Percentiles rank a stretch among this genome's conserved stretches.
phyloP scores from a whole-genome alignment of 2,329 filamentous ascomycete genomes.

The Paecilomyces fulvus region DNA sequence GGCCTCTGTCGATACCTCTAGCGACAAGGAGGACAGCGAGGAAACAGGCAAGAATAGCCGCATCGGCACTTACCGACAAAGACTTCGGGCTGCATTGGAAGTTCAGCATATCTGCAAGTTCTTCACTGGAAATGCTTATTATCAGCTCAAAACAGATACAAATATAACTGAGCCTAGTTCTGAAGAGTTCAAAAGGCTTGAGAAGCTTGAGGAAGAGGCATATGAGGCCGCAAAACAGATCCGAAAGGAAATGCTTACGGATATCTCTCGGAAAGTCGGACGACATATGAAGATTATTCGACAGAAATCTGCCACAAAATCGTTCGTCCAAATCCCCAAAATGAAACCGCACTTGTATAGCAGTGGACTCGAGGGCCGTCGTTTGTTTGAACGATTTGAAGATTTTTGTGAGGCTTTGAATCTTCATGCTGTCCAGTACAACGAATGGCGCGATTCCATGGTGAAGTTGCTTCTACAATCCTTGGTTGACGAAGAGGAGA shows the following conservation, averaged over 20 bases:
- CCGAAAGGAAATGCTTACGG: conserved; percentile 66
- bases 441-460: conserved; percentile 66
- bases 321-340: conserved; percentile 56
- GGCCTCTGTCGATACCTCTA: conserved; percentile 8
- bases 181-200: conserved; percentile 56
- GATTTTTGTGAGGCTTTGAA: conserved; percentile 59
- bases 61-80: conserved; percentile 52
- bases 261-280: conserved; percentile 51
- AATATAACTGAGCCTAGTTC: conserved; percentile 58
- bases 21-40: conserved; percentile 29
- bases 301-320: conserved; percentile 43
- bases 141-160: conserved; percentile 68
- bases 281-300: conserved; percentile 56
- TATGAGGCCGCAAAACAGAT: conserved; percentile 74
- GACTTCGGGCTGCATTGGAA: conserved; percentile 65
- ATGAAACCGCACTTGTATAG: conserved; percentile 45
- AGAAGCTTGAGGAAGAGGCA: conserved; percentile 60
- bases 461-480: conserved; percentile 63
- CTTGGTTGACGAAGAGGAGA: conserved; percentile 73
- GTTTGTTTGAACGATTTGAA: conserved; percentile 58
- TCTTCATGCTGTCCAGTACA: conserved; percentile 60
- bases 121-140: conserved; percentile 75
- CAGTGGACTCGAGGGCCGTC: conserved; percentile 64
- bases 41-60: conserved; percentile 37
- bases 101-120: conserved; percentile 75